phyloP scores from a whole-genome alignment of 352 stramenopile species.

The Pythium folliculosum region DNA sequence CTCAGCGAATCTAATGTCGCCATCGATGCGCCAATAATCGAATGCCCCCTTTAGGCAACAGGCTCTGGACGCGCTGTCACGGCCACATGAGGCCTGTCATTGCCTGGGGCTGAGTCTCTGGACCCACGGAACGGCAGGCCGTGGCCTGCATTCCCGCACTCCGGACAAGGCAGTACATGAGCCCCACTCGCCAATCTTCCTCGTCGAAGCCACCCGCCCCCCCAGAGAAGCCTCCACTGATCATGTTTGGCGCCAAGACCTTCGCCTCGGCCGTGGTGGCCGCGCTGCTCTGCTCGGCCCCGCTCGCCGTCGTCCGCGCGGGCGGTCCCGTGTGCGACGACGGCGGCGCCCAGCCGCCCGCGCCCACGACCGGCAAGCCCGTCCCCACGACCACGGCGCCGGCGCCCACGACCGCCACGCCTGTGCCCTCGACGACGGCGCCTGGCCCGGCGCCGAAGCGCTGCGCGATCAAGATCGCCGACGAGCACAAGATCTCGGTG shows the following conservation, averaged over 20 bases:
- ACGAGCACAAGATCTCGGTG: constrained; percentile 24
- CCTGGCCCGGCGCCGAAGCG: constrained; percentile 9
- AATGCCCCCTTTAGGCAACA: too few species aligned
- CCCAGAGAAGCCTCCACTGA: too few species aligned
- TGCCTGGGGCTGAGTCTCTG: too few species aligned
- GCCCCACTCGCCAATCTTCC: constrained; percentile 6
- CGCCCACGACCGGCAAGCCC: not conserved
- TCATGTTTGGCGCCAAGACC: constrained; percentile 7
- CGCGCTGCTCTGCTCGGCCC: not conserved
- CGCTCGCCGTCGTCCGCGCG: not conserved
- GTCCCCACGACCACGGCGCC: not conserved
- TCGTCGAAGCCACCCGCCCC: not conserved
- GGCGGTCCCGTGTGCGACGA: constrained; percentile 5
- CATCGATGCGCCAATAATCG: too few species aligned
- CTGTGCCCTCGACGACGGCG: not conserved
- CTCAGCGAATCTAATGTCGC: too few species aligned
- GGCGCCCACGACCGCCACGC: constrained; percentile 1
- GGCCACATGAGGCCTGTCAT: too few species aligned
- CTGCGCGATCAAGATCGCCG: constrained; percentile 9
- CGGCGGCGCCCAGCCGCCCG: not conserved
- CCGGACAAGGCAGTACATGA: not conserved
- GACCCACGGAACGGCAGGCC: too few species aligned
- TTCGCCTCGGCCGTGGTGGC: not conserved
- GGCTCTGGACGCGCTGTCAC: too few species aligned
- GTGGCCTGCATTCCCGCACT: too few species aligned